Evolutionary conservation across 1,284 basidiomycete species (phyloP).

Genomic region (Sporisorium graminicola): DNA sequence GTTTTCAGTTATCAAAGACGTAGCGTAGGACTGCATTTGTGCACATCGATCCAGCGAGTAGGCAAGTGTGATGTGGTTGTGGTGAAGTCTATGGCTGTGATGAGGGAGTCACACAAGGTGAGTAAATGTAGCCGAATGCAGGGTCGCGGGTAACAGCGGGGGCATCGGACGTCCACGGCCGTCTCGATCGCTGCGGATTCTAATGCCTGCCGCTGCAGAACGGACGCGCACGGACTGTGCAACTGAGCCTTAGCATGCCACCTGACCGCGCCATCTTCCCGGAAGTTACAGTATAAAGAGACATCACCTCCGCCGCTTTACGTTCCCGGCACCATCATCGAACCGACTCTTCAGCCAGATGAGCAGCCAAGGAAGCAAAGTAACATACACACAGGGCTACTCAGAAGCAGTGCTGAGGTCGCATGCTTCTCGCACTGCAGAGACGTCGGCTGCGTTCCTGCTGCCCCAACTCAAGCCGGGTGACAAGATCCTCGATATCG

Average conservation of each 20-base stretch:
- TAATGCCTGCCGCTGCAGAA: no score
- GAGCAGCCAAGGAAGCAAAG: not conserved
- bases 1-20: constrained; percentile 1
- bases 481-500: constrained; percentile 33
- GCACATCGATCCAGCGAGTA: not conserved
- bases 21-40: constrained; percentile 7
- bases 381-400: constrained; percentile 44
- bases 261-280: not conserved
- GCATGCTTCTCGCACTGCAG: constrained; percentile 41
- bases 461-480: constrained; percentile 26
- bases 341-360: not conserved
- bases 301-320: not conserved
- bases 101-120: not conserved
- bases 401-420: constrained; percentile 34
- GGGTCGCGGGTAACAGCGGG: not conserved
- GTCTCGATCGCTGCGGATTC: not conserved
- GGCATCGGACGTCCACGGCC: not conserved
- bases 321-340: not conserved
- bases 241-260: not conserved
- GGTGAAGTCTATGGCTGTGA: not conserved
- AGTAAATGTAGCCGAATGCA: no score
- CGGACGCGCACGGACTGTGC: not conserved
- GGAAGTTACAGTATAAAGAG: not conserved
- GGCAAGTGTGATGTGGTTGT: not conserved
- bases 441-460: constrained; percentile 37